Base-by-base conservation (phyloP, 805 yeast species). In the Lipomyces japonicus region DNA sequence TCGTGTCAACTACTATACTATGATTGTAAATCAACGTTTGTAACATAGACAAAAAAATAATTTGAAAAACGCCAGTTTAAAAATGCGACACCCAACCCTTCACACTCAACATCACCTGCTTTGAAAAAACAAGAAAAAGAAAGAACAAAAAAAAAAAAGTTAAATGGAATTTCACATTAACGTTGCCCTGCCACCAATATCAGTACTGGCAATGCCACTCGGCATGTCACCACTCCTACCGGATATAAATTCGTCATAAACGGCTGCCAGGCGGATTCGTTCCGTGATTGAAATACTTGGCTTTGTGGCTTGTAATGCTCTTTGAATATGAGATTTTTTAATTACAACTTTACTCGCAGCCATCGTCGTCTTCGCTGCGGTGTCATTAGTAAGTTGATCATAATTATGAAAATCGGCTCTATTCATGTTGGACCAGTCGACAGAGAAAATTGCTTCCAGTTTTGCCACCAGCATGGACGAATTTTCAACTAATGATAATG, bases 201-300 rank as follows among this genome's bases (percentile, higher is more conserved):
- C 90, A 36, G 73, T 79, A 61, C 93, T 79, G 2, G 91, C 80
- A 30, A 81, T 76, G 0, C 96, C 97, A 56, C 80, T 81, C 0
- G 95, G 95, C 87, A 91, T 80, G 50, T 83, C 82, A 0, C 96
- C 96, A 49, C 85, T 90, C 39, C 97, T 70, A 14, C 80, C 88
- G 36, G 81, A 76, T 3, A 82, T 78, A 63, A 91, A 93, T 62
- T 83, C 81, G 19, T 71, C 64, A 63, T 91, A 91, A 30, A 91
- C 82, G 0, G 65, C 68, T 22, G 71, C 66, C 42, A 91, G 74
- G 61, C 88, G 86, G 5, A 59, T 58, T 53, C 77, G 75, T 62
- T 91, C 97, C 18, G 80, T 76, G 0, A 70, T 66, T 0, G 97
- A 89, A 25, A 91, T 88, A 41, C 96, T 86, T n/a, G 95, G 87